Conservation (phyloP, 768 basidiomycete genomes). For the Psilocybe tampanensis region DNA sequence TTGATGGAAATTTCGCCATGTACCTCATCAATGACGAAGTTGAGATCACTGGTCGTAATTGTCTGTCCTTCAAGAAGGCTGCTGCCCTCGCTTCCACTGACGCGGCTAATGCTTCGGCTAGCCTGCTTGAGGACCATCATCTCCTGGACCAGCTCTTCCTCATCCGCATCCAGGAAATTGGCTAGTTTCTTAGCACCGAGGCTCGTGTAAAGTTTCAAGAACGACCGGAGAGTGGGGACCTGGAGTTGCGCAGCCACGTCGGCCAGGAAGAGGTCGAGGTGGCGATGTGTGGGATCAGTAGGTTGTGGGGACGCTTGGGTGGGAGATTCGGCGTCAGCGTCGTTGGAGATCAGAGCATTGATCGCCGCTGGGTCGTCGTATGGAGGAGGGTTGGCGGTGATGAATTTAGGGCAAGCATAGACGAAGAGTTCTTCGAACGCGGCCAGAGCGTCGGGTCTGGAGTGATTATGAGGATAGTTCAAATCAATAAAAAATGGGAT, state of each 20-base stretch:
- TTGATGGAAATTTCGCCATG: conserved; percentile 23
- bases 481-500: not conserved
- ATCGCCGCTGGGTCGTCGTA: conserved; percentile 80
- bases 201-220: conserved; percentile 94
- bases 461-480: not conserved
- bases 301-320: conserved; percentile 29
- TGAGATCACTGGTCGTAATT: conserved; percentile 90
- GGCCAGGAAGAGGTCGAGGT: conserved; percentile 81
- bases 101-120: conserved; percentile 74
- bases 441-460: conserved; percentile 52
- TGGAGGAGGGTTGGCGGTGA: conserved; percentile 91
- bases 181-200: conserved; percentile 91
- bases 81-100: conserved; percentile 52
- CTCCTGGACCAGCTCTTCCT: conserved; percentile 94
- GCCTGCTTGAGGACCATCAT: conserved; percentile 96
- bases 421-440: conserved; percentile 93
- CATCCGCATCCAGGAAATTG: conserved; percentile 87
- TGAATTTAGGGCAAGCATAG: conserved; percentile 96
- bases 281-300: conserved; percentile 80
- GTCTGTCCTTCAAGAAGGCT: conserved; percentile 83
- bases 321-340: conserved; percentile 36
- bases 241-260: conserved; percentile 77
- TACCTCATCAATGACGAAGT: conserved; percentile 94
- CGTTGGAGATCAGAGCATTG: conserved; percentile 45
- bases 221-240: conserved; percentile 85